These are phyloP conservation scores for Moesziomyces parantarcticus DNA, from an alignment of 1,284 basidiomycete species.

Conservation along the genomic window DNA sequence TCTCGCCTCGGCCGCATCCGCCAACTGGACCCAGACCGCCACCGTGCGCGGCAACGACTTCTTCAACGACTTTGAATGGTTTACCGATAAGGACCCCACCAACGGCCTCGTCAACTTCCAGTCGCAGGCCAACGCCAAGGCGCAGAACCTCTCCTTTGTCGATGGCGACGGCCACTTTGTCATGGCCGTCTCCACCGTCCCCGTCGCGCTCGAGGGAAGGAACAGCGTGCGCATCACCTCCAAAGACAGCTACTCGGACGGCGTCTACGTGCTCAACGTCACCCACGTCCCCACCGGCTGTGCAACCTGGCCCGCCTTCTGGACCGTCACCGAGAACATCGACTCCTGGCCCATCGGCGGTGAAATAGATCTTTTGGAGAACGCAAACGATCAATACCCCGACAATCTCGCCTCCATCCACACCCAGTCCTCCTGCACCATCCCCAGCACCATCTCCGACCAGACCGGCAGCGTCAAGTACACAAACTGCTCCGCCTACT, in stretches of 20 bases:
- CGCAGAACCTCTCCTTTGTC: slow-evolving; percentile 58
- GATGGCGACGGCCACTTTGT: slow-evolving; percentile 47
- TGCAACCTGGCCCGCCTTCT: slow-evolving; percentile 66
- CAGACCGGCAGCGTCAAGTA: slow-evolving; percentile 48
- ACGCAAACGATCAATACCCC: slow-evolving; percentile 61
- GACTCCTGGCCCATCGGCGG: slow-evolving; percentile 60
- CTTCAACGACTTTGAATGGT: slow-evolving; percentile 55
- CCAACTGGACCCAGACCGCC: slow-evolving; percentile 45
- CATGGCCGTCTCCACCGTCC: slow-evolving; percentile 58
- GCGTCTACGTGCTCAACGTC: slow-evolving; percentile 63
- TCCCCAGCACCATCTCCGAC: slow-evolving; percentile 18
- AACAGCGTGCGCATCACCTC: slow-evolving; percentile 60
- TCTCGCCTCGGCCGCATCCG: slow-evolving; percentile 9
- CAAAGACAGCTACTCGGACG: slow-evolving; percentile 55
- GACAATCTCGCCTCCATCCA: slow-evolving; percentile 56
- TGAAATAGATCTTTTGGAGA: slow-evolving; percentile 66
- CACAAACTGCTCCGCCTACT: slow-evolving; percentile 55
- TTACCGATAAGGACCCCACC: slow-evolving; percentile 54
- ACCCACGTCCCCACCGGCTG: slow-evolving; percentile 62
- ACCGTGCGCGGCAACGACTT: slow-evolving; percentile 46
- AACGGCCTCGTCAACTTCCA: slow-evolving; percentile 63
- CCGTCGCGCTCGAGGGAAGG: slow-evolving; percentile 43
- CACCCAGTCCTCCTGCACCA: slow-evolving; percentile 47
- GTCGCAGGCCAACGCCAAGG: slow-evolving; percentile 29
- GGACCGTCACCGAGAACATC: slow-evolving; percentile 59